Percentiles rank a stretch among this genome's conserved stretches.
phyloP scores from a whole-genome alignment of 768 basidiomycete genomes.

The Melanogaster broomeanus region DNA sequence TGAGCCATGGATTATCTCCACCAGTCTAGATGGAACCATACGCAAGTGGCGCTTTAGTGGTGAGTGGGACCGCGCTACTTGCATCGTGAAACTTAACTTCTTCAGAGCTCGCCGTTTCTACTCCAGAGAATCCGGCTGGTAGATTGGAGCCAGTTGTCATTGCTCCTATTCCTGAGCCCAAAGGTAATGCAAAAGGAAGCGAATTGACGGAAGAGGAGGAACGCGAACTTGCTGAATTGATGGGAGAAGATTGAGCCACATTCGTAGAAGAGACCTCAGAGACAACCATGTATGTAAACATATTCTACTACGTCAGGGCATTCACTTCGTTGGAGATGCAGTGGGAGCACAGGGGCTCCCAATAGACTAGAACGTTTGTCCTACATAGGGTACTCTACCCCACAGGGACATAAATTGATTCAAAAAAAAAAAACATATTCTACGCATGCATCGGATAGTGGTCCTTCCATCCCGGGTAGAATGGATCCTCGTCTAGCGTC shows the following conservation, averaged over 20 bases:
- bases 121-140: slow-evolving; percentile 18
- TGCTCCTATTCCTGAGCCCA: slow-evolving; percentile 28
- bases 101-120: slow-evolving; percentile 30
- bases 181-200: slow-evolving; percentile 29
- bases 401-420: background rate
- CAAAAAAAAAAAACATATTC: background rate
- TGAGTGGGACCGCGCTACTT: slow-evolving; percentile 25
- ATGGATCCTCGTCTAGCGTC: slow-evolving; percentile 52
- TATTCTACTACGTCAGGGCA: slow-evolving; percentile 5
- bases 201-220: slow-evolving; percentile 87
- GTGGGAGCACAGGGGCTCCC: background rate
- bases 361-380: slow-evolving; percentile 1
- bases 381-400: slow-evolving; percentile 4
- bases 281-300: background rate
- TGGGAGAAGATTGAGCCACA: slow-evolving; percentile 39
- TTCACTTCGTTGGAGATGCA: background rate
- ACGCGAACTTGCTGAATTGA: slow-evolving; percentile 80
- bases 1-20: slow-evolving; percentile 82
- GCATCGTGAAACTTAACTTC: background rate
- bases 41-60: slow-evolving; percentile 81
- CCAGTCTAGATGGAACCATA: slow-evolving; percentile 85
- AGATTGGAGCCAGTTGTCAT: slow-evolving; percentile 17
- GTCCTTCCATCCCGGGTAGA: slow-evolving; percentile 49
- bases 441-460: slow-evolving; percentile 19
- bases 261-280: background rate